Conservation (phyloP, 202 grass and related monocot species). For the Tripidium arundinaceum region DNA sequence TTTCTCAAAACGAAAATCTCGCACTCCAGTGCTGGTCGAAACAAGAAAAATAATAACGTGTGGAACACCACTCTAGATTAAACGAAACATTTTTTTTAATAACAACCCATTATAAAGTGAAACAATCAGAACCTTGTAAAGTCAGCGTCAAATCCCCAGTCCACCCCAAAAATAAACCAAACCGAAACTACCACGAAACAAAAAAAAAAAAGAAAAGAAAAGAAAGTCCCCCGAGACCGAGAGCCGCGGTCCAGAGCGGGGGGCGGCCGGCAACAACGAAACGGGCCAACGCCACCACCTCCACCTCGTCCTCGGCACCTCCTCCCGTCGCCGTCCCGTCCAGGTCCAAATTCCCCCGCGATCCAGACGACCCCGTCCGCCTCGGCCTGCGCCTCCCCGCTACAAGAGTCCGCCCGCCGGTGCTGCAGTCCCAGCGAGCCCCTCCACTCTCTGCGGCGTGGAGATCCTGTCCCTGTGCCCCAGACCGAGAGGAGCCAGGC, state of each 20-base stretch:
- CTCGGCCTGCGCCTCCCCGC: too few species aligned
- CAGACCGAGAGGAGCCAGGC: too few species aligned
- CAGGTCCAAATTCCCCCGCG: too few species aligned
- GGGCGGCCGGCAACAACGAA: slow-evolving; percentile 34
- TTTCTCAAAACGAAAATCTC: not conserved
- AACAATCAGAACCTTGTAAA: slow-evolving; percentile 23
- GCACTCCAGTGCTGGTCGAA: not conserved
- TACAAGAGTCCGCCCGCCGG: too few species aligned
- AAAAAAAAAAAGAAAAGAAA: too few species aligned
- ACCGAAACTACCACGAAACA: not conserved
- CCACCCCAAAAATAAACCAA: not conserved
- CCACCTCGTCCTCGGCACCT: not conserved
- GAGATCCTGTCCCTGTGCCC: too few species aligned
- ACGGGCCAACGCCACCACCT: not conserved
- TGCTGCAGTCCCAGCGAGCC: too few species aligned
- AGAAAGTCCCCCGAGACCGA: too few species aligned
- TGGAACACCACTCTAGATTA: not conserved
- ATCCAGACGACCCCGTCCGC: too few species aligned
- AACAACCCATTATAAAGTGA: not conserved
- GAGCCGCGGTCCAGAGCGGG: slow-evolving; percentile 26
- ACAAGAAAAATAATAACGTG: not conserved
- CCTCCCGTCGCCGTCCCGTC: too few species aligned
- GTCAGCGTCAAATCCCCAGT: not conserved
- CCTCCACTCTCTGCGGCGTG: too few species aligned
- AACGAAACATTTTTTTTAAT: too few species aligned